phyloP scores from a whole-genome alignment of 345 rosid genomes.

The Durio zibethinus region DNA sequence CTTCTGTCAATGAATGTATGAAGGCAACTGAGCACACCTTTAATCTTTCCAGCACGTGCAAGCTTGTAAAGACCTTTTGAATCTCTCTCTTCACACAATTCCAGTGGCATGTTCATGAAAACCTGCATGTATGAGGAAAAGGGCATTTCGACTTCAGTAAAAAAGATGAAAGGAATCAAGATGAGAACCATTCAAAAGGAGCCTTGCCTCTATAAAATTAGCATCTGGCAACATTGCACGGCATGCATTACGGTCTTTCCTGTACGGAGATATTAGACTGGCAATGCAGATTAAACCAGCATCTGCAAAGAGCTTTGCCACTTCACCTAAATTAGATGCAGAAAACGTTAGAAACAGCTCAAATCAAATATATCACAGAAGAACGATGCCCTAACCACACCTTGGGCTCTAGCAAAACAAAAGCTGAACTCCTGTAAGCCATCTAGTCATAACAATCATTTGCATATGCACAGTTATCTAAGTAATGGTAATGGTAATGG shows the following conservation, averaged over 20 bases:
- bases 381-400: not conserved
- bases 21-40: constrained; percentile 42
- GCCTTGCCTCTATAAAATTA: constrained; percentile 73
- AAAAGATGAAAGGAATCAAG: not conserved
- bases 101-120: constrained; percentile 82
- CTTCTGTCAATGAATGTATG: not conserved
- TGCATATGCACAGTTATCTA: not conserved
- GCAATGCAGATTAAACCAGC: constrained; percentile 89
- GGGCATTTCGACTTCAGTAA: not conserved
- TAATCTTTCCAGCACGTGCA: constrained; percentile 91
- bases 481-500: not conserved
- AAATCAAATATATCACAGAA: not conserved
- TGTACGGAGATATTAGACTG: constrained; percentile 88
- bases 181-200: not conserved
- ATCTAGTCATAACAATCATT: not conserved
- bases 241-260: constrained; percentile 83
- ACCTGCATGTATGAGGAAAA: constrained; percentile 44
- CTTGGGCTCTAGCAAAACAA: not conserved
- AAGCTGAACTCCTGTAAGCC: not conserved
- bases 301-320: constrained; percentile 87
- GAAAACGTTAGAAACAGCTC: not conserved
- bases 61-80: constrained; percentile 90
- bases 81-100: constrained; percentile 85
- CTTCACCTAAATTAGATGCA: constrained; percentile 57
- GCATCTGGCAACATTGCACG: constrained; percentile 67